Base-by-base conservation (phyloP, 805 yeast species). In the Saccharomycopsis javanensis region DNA sequence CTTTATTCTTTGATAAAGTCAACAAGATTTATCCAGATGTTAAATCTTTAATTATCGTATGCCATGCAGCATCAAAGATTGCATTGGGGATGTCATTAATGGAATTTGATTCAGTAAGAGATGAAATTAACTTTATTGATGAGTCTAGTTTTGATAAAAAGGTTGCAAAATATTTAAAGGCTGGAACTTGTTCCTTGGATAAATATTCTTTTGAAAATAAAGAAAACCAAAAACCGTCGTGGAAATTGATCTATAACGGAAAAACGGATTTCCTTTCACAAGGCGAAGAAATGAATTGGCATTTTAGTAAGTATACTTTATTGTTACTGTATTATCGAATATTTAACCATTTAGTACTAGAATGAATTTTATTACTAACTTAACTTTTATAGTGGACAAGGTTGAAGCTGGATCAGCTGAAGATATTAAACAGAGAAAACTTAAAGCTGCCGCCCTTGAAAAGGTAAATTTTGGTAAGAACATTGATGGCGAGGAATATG, bases 281-380 rank as follows among this genome's bases (percentile, higher is more conserved):
- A 5, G 98, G 98, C 6, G 94, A 91, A 65, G 97, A 90, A 68
- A 88, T 89, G 95, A 84, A 88, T 66, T 91, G 97, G 97, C 81
- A 84, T 64, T 92, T 90, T 73, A 80, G 79, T 65, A 75, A 69
- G 72, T 55, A 51, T 57, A 30, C 37, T 38, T 27, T 57, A 15
- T 38, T 52, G 20, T 51, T 57, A 59, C 35, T 35, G 45, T 25
- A 16, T n/a, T 55, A 33, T 55, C 6, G 5, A 10, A 10, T 27
- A 13, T 20, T 11, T n/a, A 13, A 50, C 7, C 13, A 11, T 33
- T 33, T 33, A 4, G 35, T 33, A n/a, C 28, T 20, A 42, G 8
- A 11, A 5, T 20, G 7, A 2, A 20, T 4, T 42, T 4, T 25
- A 1, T 38, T 50, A 57, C 54, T 57, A 57, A 54, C 60, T 16